A percentile compares a stretch with the other conserved stretches of the same genome.
phyloP scores from a whole-genome alignment of 352 stramenopile species.

The Phytophthora pini region DNA sequence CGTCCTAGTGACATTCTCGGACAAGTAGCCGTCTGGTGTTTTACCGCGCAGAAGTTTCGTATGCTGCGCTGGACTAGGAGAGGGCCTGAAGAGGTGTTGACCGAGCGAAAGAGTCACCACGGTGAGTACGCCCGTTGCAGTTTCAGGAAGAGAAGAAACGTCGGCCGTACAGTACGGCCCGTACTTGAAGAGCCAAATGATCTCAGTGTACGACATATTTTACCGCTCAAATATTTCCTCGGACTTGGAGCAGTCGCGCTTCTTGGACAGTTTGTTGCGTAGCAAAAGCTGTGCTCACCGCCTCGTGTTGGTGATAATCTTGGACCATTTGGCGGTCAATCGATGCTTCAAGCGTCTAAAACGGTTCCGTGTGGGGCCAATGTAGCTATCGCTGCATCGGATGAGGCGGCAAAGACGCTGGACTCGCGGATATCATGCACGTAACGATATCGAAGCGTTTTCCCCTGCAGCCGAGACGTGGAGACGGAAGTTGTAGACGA shows the following conservation, averaged over 20 bases:
- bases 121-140: neutral
- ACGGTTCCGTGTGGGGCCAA: no score
- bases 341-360: no score
- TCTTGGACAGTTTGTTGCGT: neutral
- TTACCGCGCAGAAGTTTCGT: conserved; percentile 27
- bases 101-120: conserved; percentile 24
- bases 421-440: no score
- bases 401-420: no score
- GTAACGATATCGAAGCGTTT: no score
- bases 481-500: no score
- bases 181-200: conserved; percentile 29
- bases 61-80: conserved; percentile 36
- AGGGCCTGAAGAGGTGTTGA: no score
- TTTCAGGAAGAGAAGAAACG: conserved; percentile 10
- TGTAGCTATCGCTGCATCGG: no score
- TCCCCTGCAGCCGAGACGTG: no score
- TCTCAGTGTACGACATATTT: conserved; percentile 40
- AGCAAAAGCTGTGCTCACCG: no score
- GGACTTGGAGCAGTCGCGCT: conserved; percentile 57
- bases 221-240: conserved; percentile 35
- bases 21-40: conserved; percentile 45
- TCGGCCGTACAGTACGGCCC: conserved; percentile 1
- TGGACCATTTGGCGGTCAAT: no score
- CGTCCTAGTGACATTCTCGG: conserved; percentile 54
- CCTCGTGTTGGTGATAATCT: no score